phyloP scores from a whole-genome alignment of 2,329 filamentous ascomycete species.

The Aspergillus fumigatus region DNA sequence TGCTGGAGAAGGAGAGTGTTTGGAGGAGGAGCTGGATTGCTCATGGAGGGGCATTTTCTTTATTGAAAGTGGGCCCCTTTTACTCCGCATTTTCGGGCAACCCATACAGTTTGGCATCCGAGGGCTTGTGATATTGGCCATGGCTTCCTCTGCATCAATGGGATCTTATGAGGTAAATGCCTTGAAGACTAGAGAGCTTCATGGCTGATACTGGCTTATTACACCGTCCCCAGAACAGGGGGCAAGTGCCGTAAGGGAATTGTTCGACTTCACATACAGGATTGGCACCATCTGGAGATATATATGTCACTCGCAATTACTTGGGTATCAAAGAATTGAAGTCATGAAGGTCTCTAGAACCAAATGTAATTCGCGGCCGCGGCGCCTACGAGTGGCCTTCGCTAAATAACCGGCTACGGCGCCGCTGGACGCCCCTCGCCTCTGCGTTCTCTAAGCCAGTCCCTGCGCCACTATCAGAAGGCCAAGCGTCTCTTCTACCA shows the following conservation, averaged over 20 bases:
- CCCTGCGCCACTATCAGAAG: slow-evolving; percentile 48
- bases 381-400: slow-evolving; percentile 9
- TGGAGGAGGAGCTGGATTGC: slow-evolving; percentile 6
- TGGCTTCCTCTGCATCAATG: neutral
- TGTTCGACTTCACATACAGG: too few relatives aligned
- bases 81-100: neutral
- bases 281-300: neutral
- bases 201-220: neutral
- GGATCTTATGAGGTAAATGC: neutral
- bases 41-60: neutral
- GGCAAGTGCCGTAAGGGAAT: neutral
- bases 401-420: slow-evolving; percentile 25
- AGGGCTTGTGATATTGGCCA: neutral
- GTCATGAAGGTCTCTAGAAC: neutral
- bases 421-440: slow-evolving; percentile 27
- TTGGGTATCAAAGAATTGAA: slow-evolving; percentile 1
- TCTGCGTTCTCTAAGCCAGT: slow-evolving; percentile 45
- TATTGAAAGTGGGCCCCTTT: neutral
- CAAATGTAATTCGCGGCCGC: neutral
- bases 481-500: slow-evolving; percentile 11
- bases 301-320: neutral
- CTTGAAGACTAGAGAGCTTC: neutral
- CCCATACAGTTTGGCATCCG: neutral
- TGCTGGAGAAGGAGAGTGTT: neutral
- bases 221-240: neutral